Percentiles rank a stretch among this genome's conserved stretches.
phyloP scores from a whole-genome alignment of 2,329 filamentous ascomycete genomes.

The Tolypocladium cylindrosporum region DNA sequence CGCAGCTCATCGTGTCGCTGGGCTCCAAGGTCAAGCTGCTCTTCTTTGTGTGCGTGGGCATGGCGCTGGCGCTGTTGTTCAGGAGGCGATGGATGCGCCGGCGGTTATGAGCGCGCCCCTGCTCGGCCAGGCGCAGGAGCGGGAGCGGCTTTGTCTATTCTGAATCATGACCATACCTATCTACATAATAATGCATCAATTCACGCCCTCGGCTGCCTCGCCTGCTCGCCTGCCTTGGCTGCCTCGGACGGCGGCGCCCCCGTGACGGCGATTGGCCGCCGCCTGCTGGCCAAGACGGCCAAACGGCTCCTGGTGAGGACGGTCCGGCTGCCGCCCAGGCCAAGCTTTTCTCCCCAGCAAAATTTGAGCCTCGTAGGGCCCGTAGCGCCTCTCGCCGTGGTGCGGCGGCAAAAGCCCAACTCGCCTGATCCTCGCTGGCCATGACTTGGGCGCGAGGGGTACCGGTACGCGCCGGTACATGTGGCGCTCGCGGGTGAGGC shows the following conservation, averaged over 20 bases:
- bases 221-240: neutral
- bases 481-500: neutral
- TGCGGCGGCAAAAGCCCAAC: neutral
- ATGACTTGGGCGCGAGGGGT: neutral
- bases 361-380: neutral
- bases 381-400: neutral
- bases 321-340: neutral
- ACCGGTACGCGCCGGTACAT: neutral
- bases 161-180: neutral
- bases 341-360: neutral
- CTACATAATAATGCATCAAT: neutral
- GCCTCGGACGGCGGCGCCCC: too few relatives aligned
- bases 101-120: constrained; percentile 6
- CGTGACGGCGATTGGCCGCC: neutral
- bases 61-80: constrained; percentile 9
- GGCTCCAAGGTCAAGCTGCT: constrained; percentile 7
- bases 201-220: neutral
- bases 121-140: neutral
- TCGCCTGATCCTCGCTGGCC: neutral
- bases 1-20: constrained; percentile 9
- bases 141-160: neutral
- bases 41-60: constrained; percentile 10
- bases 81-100: constrained; percentile 9
- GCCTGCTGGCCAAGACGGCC: neutral
- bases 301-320: neutral